Percentiles rank a stretch among this genome's conserved stretches.
Conservation (phyloP, 306 rosid genomes). For the Dryas drummondii region DNA sequence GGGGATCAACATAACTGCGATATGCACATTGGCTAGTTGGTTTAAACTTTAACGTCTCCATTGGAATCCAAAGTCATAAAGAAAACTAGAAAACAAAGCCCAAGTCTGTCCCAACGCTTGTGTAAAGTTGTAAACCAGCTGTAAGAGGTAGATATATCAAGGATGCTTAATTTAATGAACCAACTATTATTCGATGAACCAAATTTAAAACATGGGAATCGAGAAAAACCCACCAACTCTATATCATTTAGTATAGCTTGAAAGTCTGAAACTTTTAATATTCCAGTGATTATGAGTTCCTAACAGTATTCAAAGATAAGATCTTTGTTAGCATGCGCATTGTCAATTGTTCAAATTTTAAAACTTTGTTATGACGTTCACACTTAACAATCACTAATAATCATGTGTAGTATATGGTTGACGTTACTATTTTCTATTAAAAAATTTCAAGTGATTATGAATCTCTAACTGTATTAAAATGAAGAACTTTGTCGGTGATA, state of each 20-base stretch:
- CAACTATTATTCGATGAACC: not conserved
- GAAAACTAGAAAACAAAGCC: not conserved
- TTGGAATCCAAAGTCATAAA: not conserved
- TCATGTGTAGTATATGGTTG: too few species aligned
- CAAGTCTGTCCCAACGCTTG: not conserved
- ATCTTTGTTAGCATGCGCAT: not conserved
- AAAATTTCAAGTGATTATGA: too few species aligned
- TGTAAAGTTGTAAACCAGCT: constrained; percentile 5
- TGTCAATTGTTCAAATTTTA: too few species aligned
- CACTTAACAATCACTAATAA: too few species aligned
- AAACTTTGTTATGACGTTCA: too few species aligned
- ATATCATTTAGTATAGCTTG: not conserved
- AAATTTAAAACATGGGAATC: constrained; percentile 2
- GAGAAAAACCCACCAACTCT: not conserved
- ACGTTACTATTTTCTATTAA: too few species aligned
- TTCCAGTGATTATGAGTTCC: too few species aligned
- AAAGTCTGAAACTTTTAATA: not conserved
- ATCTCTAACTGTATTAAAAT: too few species aligned
- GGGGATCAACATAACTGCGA: constrained; percentile 23
- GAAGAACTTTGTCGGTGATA: too few species aligned
- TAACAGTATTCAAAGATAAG: not conserved
- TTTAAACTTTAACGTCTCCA: not conserved
- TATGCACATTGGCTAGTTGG: not conserved
- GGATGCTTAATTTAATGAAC: constrained; percentile 3
- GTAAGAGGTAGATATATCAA: not conserved